Percentiles rank a stretch among this genome's conserved stretches.
Evolutionary conservation across 1,284 basidiomycete genomes (phyloP).

Genomic region (Phellinidium pouzarii): DNA sequence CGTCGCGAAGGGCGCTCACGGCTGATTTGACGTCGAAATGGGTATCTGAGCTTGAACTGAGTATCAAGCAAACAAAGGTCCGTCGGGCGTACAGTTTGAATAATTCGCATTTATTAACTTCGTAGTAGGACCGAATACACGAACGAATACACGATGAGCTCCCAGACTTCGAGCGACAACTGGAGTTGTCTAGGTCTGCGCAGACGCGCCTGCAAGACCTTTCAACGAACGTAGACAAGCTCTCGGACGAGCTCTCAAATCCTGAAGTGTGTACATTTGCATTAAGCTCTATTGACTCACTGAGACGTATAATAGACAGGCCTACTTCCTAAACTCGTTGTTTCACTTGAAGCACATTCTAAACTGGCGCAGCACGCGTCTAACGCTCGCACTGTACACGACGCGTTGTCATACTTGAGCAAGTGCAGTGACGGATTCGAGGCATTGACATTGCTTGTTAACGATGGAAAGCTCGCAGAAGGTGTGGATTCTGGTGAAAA

Average conservation of each 20-base stretch:
- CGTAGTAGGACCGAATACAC: slow-evolving; percentile 50
- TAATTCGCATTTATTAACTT: slow-evolving; percentile 3
- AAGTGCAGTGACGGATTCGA: slow-evolving; percentile 41
- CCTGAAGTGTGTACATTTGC: slow-evolving; percentile 41
- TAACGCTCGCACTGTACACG: slow-evolving; percentile 44
- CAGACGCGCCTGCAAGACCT: slow-evolving; percentile 52
- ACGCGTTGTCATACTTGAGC: slow-evolving; percentile 47
- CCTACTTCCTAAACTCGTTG: slow-evolving; percentile 50
- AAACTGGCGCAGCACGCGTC: slow-evolving; percentile 51
- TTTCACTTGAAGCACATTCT: slow-evolving; percentile 47
- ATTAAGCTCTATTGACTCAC: slow-evolving; percentile 5
- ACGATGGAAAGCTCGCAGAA: slow-evolving; percentile 53
- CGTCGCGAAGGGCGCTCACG: slow-evolving; percentile 48
- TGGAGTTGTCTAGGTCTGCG: slow-evolving; percentile 53
- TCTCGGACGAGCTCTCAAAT: slow-evolving; percentile 45
- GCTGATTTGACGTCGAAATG: slow-evolving; percentile 57
- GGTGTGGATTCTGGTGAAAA: slow-evolving; percentile 40
- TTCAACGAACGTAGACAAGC: slow-evolving; percentile 42
- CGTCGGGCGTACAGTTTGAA: slow-evolving; percentile 13
- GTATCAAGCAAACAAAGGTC: slow-evolving; percentile 64
- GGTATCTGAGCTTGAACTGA: slow-evolving; percentile 62
- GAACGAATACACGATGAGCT: slow-evolving; percentile 60
- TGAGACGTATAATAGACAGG: slow-evolving; percentile 44
- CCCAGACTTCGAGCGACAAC: slow-evolving; percentile 56
- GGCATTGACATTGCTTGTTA: slow-evolving; percentile 37